A percentile compares a stretch with the other conserved stretches of the same genome.
phyloP scores from a whole-genome alignment of 1,284 basidiomycete species.

The Schizophyllum amplum region DNA sequence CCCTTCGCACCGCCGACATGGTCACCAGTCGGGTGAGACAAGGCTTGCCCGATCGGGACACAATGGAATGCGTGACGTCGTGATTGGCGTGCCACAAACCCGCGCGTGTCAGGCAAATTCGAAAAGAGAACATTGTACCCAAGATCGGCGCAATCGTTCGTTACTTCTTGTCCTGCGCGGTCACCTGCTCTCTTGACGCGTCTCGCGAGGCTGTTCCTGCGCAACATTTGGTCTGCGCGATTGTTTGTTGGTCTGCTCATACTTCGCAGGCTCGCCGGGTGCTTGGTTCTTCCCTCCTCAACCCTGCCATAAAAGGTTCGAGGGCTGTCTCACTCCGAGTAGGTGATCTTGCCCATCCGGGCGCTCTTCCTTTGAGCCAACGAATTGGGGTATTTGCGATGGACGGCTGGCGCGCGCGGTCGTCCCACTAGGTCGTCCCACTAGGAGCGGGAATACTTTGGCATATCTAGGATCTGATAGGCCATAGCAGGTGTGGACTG shows the following conservation, averaged over 20 bases:
- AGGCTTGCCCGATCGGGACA: not conserved
- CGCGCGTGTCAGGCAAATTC: not conserved
- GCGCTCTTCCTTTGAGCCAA: not conserved
- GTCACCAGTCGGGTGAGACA: not conserved
- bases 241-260: no score
- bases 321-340: no score
- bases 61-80: not conserved
- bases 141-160: not conserved
- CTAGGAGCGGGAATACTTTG: no score
- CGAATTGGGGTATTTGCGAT: not conserved
- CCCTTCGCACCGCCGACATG: not conserved
- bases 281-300: no score
- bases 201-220: not conserved
- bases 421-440: not conserved
- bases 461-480: not conserved
- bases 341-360: not conserved
- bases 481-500: not conserved
- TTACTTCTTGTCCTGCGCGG: not conserved
- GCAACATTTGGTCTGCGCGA: no score
- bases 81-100: not conserved
- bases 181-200: not conserved
- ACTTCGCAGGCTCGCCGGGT: no score
- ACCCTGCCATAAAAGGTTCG: no score
- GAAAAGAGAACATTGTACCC: not conserved
- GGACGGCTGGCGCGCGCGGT: not conserved